Evolutionary conservation across 2,329 filamentous ascomycete genomes (phyloP), one percentile per base, ranked within the genome.

Genomic region (Pseudogymnoascus sp.): DNA sequence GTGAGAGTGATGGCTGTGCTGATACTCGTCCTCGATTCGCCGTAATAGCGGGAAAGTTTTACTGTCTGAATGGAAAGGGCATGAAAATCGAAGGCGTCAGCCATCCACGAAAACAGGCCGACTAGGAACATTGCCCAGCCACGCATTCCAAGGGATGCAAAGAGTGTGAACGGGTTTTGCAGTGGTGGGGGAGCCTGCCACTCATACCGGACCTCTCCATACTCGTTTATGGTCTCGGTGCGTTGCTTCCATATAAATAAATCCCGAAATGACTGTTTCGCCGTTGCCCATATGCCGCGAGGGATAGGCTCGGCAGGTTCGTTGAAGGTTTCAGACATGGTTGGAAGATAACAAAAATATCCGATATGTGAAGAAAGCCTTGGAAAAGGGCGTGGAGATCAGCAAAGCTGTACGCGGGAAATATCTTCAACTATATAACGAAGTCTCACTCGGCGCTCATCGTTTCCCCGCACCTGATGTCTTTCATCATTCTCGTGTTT

Each of bases 81-180:
- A 74, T 92, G 88, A 72, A 93, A 93, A 74, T 92, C 89, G 72
- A 92, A 93, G 3, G 89, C 89, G 72, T 93, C 89, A 47, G 88
- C 88, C 1, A 84, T 89, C 89, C 89, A 92, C n/a, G 88, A 85
- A 26, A 81, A 76, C 71, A 91, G 84, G 4, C 89, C 89, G 6
- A 90, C 86, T 21, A 88, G 68, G 76, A 92, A 85, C 77, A 88
- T 91, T 26, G 88, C 70, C 88, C 88, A 92, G 70, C 87, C 84
- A 64, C 79, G 82, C 21, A 78, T 77, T 1, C 80, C 80, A 19
- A 93, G 80, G 73, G 85, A 81, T 21, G 79, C 80, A 65, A 90
- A 78, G 35, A 92, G 78, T 31, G 80, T 83, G 75, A 92, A 76
- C 42, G 89, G 89, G 72, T 92, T 89, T 69, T 79, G 76, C 64